Evolutionary conservation across 768 basidiomycete species (phyloP).

Genomic region (Leucocoprinus leucothites): DNA sequence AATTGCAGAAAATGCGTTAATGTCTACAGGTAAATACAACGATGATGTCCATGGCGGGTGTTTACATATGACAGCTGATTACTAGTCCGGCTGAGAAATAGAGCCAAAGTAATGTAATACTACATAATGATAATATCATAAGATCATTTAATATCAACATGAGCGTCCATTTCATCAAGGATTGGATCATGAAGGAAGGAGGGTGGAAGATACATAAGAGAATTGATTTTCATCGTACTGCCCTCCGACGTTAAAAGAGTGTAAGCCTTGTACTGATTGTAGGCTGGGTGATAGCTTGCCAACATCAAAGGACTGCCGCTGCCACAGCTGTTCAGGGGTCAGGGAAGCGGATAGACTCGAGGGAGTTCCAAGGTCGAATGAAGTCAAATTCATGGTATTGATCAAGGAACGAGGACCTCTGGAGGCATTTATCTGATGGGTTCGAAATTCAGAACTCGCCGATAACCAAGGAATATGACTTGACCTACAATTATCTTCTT

Average conservation of each 20-base stretch:
- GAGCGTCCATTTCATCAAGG: not conserved
- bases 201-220: not conserved
- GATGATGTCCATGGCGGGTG: too few species aligned
- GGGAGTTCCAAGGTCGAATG: not conserved
- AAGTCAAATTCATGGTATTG: not conserved
- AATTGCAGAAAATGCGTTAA: too few species aligned
- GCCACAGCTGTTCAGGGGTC: not conserved
- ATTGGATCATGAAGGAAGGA: not conserved
- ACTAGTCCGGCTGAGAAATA: too few species aligned
- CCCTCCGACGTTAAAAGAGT: not conserved
- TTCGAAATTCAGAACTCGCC: not conserved
- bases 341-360: not conserved
- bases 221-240: conserved; percentile 3
- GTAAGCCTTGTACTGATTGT: not conserved
- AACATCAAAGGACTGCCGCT: not conserved
- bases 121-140: not conserved
- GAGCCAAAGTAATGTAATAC: too few species aligned
- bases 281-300: not conserved
- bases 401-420: not conserved
- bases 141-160: not conserved
- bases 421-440: not conserved
- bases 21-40: too few species aligned
- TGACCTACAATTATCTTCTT: conserved; percentile 22
- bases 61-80: too few species aligned
- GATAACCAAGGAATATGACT: not conserved